Evolutionary conservation across 345 rosid species (phyloP).

Genomic region (Clarkia xantiana): DNA sequence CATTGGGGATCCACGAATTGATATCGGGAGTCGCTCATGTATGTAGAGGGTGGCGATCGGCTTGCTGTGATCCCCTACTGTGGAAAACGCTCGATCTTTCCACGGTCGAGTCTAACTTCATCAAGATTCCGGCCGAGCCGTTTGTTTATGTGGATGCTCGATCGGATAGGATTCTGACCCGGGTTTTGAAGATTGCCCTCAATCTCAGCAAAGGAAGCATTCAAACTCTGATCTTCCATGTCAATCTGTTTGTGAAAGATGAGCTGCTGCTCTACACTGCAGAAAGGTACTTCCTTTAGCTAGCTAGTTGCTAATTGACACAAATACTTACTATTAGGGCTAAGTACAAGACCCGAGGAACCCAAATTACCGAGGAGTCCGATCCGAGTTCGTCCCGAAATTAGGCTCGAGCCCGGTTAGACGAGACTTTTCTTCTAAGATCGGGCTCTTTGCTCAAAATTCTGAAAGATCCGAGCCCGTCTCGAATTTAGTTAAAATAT

Average conservation of each 20-base stretch:
- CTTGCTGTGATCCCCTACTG: slow-evolving; percentile 49
- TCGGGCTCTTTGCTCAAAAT: too few relatives aligned
- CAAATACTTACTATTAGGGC: too few relatives aligned
- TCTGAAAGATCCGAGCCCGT: too few relatives aligned
- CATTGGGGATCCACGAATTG: slow-evolving; percentile 35
- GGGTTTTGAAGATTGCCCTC: slow-evolving; percentile 48
- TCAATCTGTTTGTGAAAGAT: slow-evolving; percentile 46
- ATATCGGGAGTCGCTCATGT: slow-evolving; percentile 63
- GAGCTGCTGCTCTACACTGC: slow-evolving; percentile 77
- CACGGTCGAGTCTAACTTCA: slow-evolving; percentile 46
- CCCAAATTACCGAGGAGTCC: too few relatives aligned
- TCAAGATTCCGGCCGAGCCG: slow-evolving; percentile 58
- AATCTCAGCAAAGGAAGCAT: slow-evolving; percentile 53
- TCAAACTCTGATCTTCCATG: slow-evolving; percentile 50
- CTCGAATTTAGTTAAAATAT: too few relatives aligned
- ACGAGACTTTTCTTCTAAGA: too few relatives aligned
- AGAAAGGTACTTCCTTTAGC: slow-evolving; percentile 68
- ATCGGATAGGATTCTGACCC: slow-evolving; percentile 44
- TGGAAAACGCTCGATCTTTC: slow-evolving; percentile 86
- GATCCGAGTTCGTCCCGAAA: too few relatives aligned
- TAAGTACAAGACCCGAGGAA: too few relatives aligned
- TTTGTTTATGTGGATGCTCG: slow-evolving; percentile 53
- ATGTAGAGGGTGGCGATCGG: slow-evolving; percentile 66
- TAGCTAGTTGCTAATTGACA: too few relatives aligned
- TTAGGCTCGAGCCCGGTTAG: too few relatives aligned